Conservation (phyloP, 2,329 filamentous ascomycete genomes). For the Ampelomyces quisqualis region DNA sequence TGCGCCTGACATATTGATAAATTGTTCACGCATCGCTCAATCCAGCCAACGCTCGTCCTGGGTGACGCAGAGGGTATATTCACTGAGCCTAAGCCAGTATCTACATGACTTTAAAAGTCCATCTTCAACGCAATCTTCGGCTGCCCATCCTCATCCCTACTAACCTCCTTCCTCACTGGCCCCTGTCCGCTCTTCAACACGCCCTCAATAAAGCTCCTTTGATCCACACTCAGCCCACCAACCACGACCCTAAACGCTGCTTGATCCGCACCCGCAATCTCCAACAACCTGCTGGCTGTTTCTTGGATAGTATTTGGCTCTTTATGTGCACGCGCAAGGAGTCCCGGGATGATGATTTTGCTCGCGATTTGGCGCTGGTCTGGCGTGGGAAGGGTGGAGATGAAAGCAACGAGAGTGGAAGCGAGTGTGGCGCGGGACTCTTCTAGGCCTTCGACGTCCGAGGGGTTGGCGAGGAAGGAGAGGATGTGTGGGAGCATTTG, state of each 20-base stretch:
- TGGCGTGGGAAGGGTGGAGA: constrained; percentile 47
- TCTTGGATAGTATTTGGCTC: constrained; percentile 62
- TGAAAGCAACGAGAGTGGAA: constrained; percentile 74
- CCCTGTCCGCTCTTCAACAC: constrained; percentile 65
- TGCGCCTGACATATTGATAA: too few relatives aligned
- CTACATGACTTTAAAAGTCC: constrained; percentile 65
- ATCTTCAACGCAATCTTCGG: constrained; percentile 94
- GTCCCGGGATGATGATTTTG: constrained; percentile 72
- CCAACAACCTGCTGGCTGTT: constrained; percentile 73
- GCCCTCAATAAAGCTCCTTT: constrained; percentile 77
- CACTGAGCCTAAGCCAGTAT: too few relatives aligned
- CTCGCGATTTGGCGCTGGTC: constrained; percentile 57
- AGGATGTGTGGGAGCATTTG: constrained; percentile 75
- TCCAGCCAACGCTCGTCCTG: too few relatives aligned
- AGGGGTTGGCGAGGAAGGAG: constrained; percentile 65
- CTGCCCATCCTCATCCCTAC: constrained; percentile 55
- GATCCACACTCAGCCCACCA: constrained; percentile 65
- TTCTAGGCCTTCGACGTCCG: constrained; percentile 74
- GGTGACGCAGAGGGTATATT: too few relatives aligned
- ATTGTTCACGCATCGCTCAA: too few relatives aligned
- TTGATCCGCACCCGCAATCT: constrained; percentile 77
- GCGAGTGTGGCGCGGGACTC: constrained; percentile 69
- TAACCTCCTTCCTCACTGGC: constrained; percentile 50
- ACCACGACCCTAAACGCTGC: constrained; percentile 73
- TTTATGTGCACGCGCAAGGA: constrained; percentile 70